These are phyloP conservation scores for Spergularia azorica DNA, from an alignment of 179 eudicot genomes.

Conservation along the genomic window DNA sequence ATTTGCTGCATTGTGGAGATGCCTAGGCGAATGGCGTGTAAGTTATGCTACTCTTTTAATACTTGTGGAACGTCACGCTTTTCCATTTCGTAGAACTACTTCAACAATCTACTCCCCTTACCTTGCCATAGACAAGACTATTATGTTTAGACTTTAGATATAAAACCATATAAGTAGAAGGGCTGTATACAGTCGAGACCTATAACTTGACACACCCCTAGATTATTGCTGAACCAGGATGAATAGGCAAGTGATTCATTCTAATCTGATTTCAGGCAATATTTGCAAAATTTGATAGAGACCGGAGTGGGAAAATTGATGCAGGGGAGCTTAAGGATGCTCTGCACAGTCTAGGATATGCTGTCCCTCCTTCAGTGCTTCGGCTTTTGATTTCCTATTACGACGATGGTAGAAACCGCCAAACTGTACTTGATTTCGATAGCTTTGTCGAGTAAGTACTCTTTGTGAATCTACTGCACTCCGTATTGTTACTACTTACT, in stretches of 20 bases:
- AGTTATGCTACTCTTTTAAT: conserved; percentile 27
- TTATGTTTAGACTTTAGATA: no score
- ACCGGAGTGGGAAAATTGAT: conserved; percentile 75
- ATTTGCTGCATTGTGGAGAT: conserved; percentile 73
- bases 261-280: conserved; percentile 44
- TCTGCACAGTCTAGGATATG: conserved; percentile 68
- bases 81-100: no score
- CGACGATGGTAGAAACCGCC: conserved; percentile 46
- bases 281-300: conserved; percentile 80
- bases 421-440: conserved; percentile 60
- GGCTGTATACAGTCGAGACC: no score
- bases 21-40: conserved; percentile 86
- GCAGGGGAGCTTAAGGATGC: conserved; percentile 67
- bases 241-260: not conserved
- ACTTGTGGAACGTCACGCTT: no score
- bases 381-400: conserved; percentile 65
- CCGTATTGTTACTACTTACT: no score
- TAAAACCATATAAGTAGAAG: no score
- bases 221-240: not conserved
- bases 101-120: no score
- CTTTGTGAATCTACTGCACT: not conserved
- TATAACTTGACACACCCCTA: no score
- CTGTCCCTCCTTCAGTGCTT: conserved; percentile 75
- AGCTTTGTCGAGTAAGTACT: conserved; percentile 79
- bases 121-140: no score